Base-by-base conservation (phyloP, 495 filamentous ascomycete species). In the Staphylotrichum longicolle region DNA sequence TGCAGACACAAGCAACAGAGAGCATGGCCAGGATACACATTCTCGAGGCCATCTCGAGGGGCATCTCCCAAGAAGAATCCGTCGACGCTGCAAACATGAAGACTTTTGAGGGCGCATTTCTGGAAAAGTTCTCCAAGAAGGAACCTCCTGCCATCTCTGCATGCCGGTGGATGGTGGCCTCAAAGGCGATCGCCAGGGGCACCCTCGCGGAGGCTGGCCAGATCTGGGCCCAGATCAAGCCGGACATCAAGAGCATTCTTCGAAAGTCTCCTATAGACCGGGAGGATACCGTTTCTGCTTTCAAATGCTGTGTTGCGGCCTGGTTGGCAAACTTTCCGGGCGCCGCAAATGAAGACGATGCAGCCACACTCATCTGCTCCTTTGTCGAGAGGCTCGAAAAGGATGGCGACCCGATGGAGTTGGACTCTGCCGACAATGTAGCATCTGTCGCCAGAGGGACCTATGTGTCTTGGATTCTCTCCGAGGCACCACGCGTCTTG, bases 21-120 rank as follows among this genome's bases (percentile, higher is more conserved):
- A 61, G 34, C n/a, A 63, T 67, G 15, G 67, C 72, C 14, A 70
- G 74, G 30, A 70, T 77, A 37, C 69, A 78, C 14, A 72, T 82
- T 39, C 68, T 82, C 6, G 79, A 77, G 40, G 77, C 79, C n/a
- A 74, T 84, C 48, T 74, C 78, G 3, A 68, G 71, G 4, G 75
- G 78, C 4, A 66, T 83, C 27, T 64, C 71, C 5, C 68, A 74
- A 51, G 79, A 82, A 54, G 79, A 75, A 14, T 72, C 72, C 27
- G 63, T 78, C 15, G 73, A 77, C 44, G 61, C 63, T 2, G 65
- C 75, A 6, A 72, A 73, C 56, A 69, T 76, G 34, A 74, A 68
- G 54, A 51, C 44, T 7, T 66, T 69, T 20, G 61, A 68, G 4
- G 60, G 15, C 11, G 59, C 44, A 0, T 66, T 68, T 40, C 14